A percentile compares a stretch with the other conserved stretches of the same genome.
Evolutionary conservation across 1,139 yeast genomes (phyloP).

Genomic region (Lodderomyces pseudojiufengensis): DNA sequence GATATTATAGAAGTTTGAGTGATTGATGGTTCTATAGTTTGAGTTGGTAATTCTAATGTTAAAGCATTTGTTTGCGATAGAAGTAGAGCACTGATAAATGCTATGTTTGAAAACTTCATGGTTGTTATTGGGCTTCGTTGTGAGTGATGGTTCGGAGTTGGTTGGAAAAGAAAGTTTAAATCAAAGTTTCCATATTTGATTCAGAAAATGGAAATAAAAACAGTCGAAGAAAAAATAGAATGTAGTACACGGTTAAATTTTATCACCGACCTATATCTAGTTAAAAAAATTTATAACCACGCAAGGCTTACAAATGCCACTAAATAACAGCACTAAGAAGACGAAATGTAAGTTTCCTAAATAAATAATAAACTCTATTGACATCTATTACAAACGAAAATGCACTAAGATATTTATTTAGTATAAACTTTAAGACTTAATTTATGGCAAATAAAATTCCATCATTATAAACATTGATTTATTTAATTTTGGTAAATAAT

Average conservation of each 20-base stretch:
- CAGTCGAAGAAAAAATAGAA: background rate
- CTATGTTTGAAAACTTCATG: constrained; percentile 11
- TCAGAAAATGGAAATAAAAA: background rate
- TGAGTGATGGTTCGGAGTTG: background rate
- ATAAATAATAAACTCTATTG: constrained; percentile 17
- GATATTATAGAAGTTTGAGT: background rate
- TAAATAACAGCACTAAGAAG: too few species aligned
- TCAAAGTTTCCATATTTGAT: too few species aligned
- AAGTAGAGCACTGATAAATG: constrained; percentile 9
- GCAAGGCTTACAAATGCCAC: too few species aligned
- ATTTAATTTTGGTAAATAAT: constrained; percentile 19
- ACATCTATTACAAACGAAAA: constrained; percentile 9
- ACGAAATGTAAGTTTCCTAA: constrained; percentile 12
- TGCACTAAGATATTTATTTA: constrained; percentile 13
- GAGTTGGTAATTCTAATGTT: constrained; percentile 12
- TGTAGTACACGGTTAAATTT: too few species aligned
- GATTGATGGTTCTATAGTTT: constrained; percentile 10
- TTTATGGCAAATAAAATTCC: constrained; percentile 46
- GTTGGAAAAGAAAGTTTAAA: too few species aligned
- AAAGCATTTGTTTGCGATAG: constrained; percentile 11
- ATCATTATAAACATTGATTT: constrained; percentile 37
- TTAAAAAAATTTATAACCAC: too few species aligned
- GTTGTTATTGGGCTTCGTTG: background rate
- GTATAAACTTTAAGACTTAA: constrained; percentile 14
- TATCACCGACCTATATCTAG: too few species aligned